A percentile compares a stretch with the other conserved stretches of the same genome.
These are phyloP conservation scores for Mucor mucedo DNA, from an alignment of 371 early-diverging fungal genomes.

Conservation along the genomic window DNA sequence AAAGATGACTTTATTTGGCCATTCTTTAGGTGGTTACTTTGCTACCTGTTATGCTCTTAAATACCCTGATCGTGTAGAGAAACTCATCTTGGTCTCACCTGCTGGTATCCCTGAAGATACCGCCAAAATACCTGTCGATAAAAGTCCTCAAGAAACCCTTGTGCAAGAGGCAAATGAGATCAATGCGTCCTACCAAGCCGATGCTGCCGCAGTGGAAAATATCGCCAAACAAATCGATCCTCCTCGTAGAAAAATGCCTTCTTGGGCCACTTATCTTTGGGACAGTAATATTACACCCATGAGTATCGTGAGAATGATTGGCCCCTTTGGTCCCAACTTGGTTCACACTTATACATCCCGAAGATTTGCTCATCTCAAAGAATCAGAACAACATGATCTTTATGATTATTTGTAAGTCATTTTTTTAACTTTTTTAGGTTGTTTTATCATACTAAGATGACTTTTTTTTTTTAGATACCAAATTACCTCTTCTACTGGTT, in stretches of 20 bases:
- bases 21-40: slow-evolving; percentile 91
- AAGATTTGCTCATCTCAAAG: slow-evolving; percentile 70
- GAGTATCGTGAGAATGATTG: slow-evolving; percentile 76
- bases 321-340: slow-evolving; percentile 81
- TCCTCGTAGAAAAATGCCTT: slow-evolving; percentile 39
- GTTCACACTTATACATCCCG: slow-evolving; percentile 71
- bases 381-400: slow-evolving; percentile 63
- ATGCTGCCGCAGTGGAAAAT: slow-evolving; percentile 31
- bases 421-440: no score
- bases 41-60: slow-evolving; percentile 84
- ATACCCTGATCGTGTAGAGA: slow-evolving; percentile 88
- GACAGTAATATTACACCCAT: slow-evolving; percentile 81
- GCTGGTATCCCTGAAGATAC: slow-evolving; percentile 64
- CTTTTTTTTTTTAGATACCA: slow-evolving; percentile 66
- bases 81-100: slow-evolving; percentile 89
- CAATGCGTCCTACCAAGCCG: slow-evolving; percentile 35
- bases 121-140: slow-evolving; percentile 27
- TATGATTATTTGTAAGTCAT: slow-evolving; percentile 61
- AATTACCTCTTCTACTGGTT: slow-evolving; percentile 76
- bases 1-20: slow-evolving; percentile 84
- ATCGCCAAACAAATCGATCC: slow-evolving; percentile 15
- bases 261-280: slow-evolving; percentile 71
- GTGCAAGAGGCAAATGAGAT: slow-evolving; percentile 42
- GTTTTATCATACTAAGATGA: neutral
- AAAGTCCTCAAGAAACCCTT: slow-evolving; percentile 35